Evolutionary conservation across 2,329 filamentous ascomycete species (phyloP), one percentile per base, ranked within the genome.

Genomic region (Aspergillus unguis): DNA sequence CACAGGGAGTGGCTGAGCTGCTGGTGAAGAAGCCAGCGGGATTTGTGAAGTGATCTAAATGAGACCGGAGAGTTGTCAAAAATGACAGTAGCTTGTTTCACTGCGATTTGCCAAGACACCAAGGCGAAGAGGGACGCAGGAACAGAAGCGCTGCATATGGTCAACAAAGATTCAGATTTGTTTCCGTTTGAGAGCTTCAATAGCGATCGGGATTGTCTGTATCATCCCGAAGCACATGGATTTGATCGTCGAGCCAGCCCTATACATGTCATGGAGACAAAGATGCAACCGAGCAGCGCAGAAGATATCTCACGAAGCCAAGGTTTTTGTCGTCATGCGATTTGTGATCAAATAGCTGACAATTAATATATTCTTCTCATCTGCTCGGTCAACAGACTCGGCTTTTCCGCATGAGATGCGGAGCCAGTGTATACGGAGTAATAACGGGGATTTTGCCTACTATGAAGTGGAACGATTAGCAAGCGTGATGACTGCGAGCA

Each of bases 61-160:
- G 52, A 48, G 31, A 50, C 55, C 45, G 40, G 33, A 45, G 37
- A 48, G 48, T 31, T 57, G 53, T 50, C 55, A 48, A 49, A 44
- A 55, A 53, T 41, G 44, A 50, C 23, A 33, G 40, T 50, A 54
- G 52, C 25, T 33, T 53, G 55, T 57, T 57, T 57, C 48, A 57
- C 29, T 7, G 6, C 26, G 17, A 29, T 25, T 26, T 48, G 55
- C 52, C 49, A 57, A 56, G 54, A 5, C 26, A 31, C 25, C 32
- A 44, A 10, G 50, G 44, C 25, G 10, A 35, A 29, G 41, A 40
- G 29, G 41, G 9, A 3, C 47, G 11, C 31, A 40, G 25, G 17
- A 37, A 26, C 32, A 32, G 32, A 36, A 11, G 26, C n/a, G 8
- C 33, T 40, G 23, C 40, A 44, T 45, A 10, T 26, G 33, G 28